These are phyloP conservation scores for Cladosporium sp. DNA, from an alignment of 2,329 filamentous ascomycete genomes.

Conservation along the genomic window DNA sequence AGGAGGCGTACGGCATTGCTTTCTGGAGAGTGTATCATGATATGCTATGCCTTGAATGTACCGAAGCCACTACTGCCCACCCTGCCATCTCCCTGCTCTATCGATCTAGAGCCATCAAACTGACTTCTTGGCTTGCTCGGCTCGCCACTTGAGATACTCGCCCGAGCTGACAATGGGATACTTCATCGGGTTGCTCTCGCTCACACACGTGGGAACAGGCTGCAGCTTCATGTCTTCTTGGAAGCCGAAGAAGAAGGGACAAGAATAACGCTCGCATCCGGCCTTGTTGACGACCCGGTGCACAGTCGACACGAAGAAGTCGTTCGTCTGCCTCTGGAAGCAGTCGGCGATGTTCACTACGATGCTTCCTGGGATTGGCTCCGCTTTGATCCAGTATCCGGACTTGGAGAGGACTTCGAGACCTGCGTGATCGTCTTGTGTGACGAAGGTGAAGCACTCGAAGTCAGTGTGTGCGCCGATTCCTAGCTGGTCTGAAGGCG, in stretches of 20 bases:
- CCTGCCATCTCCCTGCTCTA: no score
- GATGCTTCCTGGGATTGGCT: slow-evolving; percentile 41
- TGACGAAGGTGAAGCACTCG: slow-evolving; percentile 45
- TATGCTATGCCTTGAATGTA: no score
- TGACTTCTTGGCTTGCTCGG: neutral
- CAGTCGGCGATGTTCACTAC: slow-evolving; percentile 50
- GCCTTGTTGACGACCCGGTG: slow-evolving; percentile 15
- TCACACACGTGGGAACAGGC: slow-evolving; percentile 32
- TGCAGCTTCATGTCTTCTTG: slow-evolving; percentile 27
- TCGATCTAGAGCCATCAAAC: no score
- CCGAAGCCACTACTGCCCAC: no score
- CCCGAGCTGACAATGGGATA: slow-evolving; percentile 33
- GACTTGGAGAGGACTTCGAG: slow-evolving; percentile 41
- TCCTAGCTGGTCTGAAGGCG: slow-evolving; percentile 39
- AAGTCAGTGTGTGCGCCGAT: slow-evolving; percentile 40
- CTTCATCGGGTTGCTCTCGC: slow-evolving; percentile 30
- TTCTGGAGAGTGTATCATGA: no score
- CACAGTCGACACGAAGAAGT: slow-evolving; percentile 25
- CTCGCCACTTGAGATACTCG: slow-evolving; percentile 28
- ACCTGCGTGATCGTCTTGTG: slow-evolving; percentile 38
- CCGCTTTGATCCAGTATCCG: slow-evolving; percentile 39
- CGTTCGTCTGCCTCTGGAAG: slow-evolving; percentile 44
- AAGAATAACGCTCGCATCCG: slow-evolving; percentile 12
- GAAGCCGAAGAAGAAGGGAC: slow-evolving; percentile 38
- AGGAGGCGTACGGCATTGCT: no score